Conservation (phyloP, 2,329 filamentous ascomycete species). For the Penicillium corylophilum region DNA sequence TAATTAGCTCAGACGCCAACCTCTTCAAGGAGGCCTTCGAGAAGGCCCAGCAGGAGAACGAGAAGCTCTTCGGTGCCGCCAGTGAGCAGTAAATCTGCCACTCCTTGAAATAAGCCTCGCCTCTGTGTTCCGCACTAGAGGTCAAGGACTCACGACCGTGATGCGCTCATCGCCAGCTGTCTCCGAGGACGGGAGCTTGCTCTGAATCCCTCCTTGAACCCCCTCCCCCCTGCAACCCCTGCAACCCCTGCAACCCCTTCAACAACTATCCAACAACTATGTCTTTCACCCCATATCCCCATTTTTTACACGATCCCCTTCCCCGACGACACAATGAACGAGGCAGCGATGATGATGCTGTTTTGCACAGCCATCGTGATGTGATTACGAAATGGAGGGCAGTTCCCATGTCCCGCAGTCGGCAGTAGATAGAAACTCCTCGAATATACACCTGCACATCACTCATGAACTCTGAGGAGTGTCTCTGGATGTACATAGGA, state of each 20-base stretch:
- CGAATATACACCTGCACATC: constrained; percentile 35
- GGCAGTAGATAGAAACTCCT: constrained; percentile 38
- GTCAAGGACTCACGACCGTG: constrained; percentile 4
- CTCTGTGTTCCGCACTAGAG: constrained; percentile 3
- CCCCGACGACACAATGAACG: constrained; percentile 23
- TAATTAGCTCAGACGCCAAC: constrained; percentile 71
- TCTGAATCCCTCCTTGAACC: too few relatives aligned
- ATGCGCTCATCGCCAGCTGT: constrained; percentile 10
- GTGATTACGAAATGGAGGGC: constrained; percentile 24
- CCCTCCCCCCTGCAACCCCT: too few relatives aligned
- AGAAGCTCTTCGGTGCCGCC: constrained; percentile 66
- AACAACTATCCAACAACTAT: constrained; percentile 2
- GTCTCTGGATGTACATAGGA: neutral
- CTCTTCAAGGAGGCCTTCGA: constrained; percentile 96
- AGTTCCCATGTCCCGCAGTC: constrained; percentile 20
- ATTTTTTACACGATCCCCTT: constrained; percentile 7
- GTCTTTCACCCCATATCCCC: constrained; percentile 10
- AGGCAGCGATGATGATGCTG: constrained; percentile 31
- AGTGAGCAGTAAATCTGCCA: constrained; percentile 41
- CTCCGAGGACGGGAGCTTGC: constrained; percentile 11
- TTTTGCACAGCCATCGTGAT: constrained; percentile 25
- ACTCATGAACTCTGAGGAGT: neutral
- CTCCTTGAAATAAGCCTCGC: neutral
- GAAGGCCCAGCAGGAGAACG: constrained; percentile 95
- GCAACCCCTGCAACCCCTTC: constrained; percentile 10